These are phyloP conservation scores for Clavispora fructus DNA, from an alignment of 805 yeast species.

Conservation along the genomic window DNA sequence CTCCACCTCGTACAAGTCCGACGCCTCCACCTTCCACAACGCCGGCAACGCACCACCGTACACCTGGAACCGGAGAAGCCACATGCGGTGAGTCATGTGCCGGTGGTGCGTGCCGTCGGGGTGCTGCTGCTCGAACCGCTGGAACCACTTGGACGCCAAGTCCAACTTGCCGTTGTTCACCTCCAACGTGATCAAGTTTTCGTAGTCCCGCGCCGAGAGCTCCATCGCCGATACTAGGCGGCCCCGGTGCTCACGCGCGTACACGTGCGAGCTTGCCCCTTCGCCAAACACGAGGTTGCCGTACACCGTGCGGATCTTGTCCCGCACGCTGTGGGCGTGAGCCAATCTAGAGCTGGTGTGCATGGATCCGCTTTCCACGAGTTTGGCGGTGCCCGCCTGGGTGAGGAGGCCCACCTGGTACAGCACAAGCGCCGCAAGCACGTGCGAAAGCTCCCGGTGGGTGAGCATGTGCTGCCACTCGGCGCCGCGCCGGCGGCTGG, in stretches of 20 bases:
- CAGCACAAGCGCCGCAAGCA: slow-evolving; percentile 7
- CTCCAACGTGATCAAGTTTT: slow-evolving; percentile 34
- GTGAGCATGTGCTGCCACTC: slow-evolving; percentile 9
- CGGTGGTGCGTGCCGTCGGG: slow-evolving; percentile 7
- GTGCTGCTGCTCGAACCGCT: slow-evolving; percentile 24
- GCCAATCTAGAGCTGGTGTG: slow-evolving; percentile 1
- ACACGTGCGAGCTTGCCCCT: slow-evolving; percentile 4
- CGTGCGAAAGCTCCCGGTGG: slow-evolving; percentile 9
- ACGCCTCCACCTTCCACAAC: slow-evolving; percentile 24
- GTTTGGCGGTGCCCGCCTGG: slow-evolving; percentile 5
- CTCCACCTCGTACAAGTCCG: slow-evolving; percentile 14
- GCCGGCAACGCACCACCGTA: slow-evolving; percentile 28
- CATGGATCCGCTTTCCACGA: neutral
- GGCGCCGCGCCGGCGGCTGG: slow-evolving; percentile 2
- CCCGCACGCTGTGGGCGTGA: slow-evolving; percentile 8
- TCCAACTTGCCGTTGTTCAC: slow-evolving; percentile 32
- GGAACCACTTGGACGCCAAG: slow-evolving; percentile 37
- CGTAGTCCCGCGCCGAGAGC: slow-evolving; percentile 27
- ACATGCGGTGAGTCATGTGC: slow-evolving; percentile 27
- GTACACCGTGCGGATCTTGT: slow-evolving; percentile 12
- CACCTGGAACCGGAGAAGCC: slow-evolving; percentile 31
- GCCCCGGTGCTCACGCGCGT: slow-evolving; percentile 1
- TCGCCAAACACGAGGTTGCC: slow-evolving; percentile 8
- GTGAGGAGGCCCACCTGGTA: slow-evolving; percentile 10
- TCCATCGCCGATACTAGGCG: slow-evolving; percentile 6